These are phyloP conservation scores for Poa annua DNA, from an alignment of 176 grass and related monocot genomes.

Conservation along the genomic window DNA sequence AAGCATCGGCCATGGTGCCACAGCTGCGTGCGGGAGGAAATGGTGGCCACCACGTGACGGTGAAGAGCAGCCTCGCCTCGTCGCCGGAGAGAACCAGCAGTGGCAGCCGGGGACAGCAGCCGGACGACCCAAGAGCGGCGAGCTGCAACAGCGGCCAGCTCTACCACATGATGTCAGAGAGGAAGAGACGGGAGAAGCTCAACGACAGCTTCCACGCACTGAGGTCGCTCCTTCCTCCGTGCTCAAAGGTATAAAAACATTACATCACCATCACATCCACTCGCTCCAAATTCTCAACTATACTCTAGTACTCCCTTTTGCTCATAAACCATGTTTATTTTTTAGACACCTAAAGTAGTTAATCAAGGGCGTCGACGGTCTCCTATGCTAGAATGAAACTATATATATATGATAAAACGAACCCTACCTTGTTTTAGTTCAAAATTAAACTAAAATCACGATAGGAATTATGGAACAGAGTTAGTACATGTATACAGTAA, in stretches of 20 bases:
- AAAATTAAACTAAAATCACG: background rate
- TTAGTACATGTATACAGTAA: no score
- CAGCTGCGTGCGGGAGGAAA: background rate
- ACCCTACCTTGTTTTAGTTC: no score
- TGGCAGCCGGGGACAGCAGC: constrained; percentile 36
- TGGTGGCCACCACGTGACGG: constrained; percentile 47
- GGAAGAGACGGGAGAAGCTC: constrained; percentile 84
- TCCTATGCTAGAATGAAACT: background rate
- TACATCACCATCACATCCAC: background rate
- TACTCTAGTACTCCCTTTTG: background rate
- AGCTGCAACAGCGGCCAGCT: constrained; percentile 52
- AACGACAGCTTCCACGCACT: constrained; percentile 76
- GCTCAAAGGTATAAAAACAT: constrained; percentile 67
- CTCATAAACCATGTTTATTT: background rate
- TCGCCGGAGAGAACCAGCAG: constrained; percentile 21
- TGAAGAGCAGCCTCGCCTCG: constrained; percentile 55
- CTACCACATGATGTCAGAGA: constrained; percentile 92
- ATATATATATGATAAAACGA: background rate
- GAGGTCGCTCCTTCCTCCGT: constrained; percentile 67
- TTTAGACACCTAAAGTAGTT: background rate
- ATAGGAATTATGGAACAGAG: no score
- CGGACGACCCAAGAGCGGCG: constrained; percentile 6
- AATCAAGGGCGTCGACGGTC: background rate
- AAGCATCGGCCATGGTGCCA: constrained; percentile 14
- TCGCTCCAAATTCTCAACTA: constrained; percentile 27